Percentiles rank a stretch among this genome's conserved stretches.
phyloP scores from a whole-genome alignment of 495 filamentous ascomycete genomes.

The Trichocladium uniseriatum region DNA sequence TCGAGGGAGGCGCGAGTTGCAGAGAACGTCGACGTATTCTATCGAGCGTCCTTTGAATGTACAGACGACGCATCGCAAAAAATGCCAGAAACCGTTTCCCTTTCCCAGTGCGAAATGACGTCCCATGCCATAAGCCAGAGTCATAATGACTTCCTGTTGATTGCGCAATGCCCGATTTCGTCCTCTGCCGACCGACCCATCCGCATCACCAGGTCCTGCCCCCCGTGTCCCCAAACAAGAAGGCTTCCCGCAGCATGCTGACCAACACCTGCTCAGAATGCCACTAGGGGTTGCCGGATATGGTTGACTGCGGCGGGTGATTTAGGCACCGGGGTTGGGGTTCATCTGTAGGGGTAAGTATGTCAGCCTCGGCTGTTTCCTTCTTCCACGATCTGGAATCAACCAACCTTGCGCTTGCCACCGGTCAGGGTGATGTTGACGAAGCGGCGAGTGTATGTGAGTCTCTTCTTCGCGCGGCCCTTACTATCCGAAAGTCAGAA shows the following conservation, averaged over 20 bases:
- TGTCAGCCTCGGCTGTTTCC: not conserved
- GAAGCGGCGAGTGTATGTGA: conserved; percentile 95
- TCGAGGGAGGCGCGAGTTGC: not conserved
- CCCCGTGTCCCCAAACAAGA: not conserved
- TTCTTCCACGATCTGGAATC: not conserved
- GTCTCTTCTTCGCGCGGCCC: conserved; percentile 97
- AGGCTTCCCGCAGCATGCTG: conserved; percentile 1
- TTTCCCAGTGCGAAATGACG: conserved; percentile 13
- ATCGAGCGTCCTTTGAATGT: conserved; percentile 13
- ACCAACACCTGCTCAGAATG: conserved; percentile 1
- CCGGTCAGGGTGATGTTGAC: conserved; percentile 98
- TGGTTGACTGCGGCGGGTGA: conserved; percentile 11
- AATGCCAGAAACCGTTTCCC: conserved; percentile 10
- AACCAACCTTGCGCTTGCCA: conserved; percentile 91
- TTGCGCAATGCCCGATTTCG: not conserved
- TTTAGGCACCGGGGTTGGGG: conserved; percentile 43
- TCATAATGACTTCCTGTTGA: conserved; percentile 9
- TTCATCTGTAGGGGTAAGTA: conserved; percentile 33
- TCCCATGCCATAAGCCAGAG: conserved; percentile 13
- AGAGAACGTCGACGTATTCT: conserved; percentile 14
- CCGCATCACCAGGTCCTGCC: conserved; percentile 7
- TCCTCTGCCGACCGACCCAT: not conserved
- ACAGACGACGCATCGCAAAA: conserved; percentile 15
- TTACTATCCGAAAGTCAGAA: conserved; percentile 42
- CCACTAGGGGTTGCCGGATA: conserved; percentile 5